phyloP scores from a whole-genome alignment of 306 rosid species.

The Hippophae gyantsensis region DNA sequence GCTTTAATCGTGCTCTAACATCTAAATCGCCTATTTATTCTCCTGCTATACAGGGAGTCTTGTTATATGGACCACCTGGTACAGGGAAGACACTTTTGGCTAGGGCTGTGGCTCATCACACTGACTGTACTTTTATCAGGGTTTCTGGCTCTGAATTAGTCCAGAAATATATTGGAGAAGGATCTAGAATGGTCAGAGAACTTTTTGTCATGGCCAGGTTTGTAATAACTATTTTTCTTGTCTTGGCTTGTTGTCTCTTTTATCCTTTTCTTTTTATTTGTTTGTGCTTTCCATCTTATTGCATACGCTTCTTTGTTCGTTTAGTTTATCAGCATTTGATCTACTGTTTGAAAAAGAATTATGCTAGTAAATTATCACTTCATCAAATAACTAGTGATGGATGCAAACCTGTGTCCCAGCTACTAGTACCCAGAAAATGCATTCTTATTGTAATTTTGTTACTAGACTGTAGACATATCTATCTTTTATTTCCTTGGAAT shows the following conservation, averaged over 20 bases:
- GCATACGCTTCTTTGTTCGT: no score
- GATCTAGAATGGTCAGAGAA: slow-evolving; percentile 98
- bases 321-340: no score
- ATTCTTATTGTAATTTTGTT: no score
- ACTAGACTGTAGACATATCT: no score
- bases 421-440: no score
- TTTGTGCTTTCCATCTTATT: neutral
- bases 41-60: slow-evolving; percentile 54
- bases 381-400: no score
- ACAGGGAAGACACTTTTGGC: slow-evolving; percentile 97
- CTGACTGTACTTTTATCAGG: slow-evolving; percentile 97
- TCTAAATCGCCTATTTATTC: neutral
- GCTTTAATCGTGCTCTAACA: slow-evolving; percentile 1
- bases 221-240: slow-evolving; percentile 18
- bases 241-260: neutral
- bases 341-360: no score
- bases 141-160: slow-evolving; percentile 97
- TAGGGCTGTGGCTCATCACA: slow-evolving; percentile 98
- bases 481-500: no score
- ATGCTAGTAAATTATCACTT: no score
- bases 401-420: no score
- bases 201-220: slow-evolving; percentile 99
- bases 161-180: slow-evolving; percentile 98
- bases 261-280: neutral
- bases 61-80: slow-evolving; percentile 96